Percentiles rank a stretch among this genome's conserved stretches.
Conservation (phyloP, 768 basidiomycete genomes). For the Psilocybe sp. region DNA sequence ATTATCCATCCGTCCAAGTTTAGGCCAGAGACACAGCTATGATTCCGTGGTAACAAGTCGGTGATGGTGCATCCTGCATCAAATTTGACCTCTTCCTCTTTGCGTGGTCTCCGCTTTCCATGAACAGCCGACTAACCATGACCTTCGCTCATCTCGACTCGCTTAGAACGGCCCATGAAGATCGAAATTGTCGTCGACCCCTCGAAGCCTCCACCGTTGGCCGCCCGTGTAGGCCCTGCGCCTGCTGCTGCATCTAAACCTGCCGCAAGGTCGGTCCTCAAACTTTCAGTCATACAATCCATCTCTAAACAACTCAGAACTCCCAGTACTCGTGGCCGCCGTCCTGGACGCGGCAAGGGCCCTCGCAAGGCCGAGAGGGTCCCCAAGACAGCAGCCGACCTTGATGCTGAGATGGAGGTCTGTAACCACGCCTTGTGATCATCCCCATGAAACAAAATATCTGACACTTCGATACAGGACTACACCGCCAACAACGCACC, state of each 20-base stretch:
- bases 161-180: slow-evolving; percentile 93
- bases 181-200: slow-evolving; percentile 97
- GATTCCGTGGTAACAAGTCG: slow-evolving; percentile 35
- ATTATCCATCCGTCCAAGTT: background rate
- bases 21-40: slow-evolving; percentile 37
- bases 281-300: slow-evolving; percentile 10
- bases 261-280: slow-evolving; percentile 1
- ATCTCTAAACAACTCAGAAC: slow-evolving; percentile 16
- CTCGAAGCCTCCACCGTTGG: slow-evolving; percentile 65
- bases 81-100: slow-evolving; percentile 39
- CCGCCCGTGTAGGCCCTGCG: slow-evolving; percentile 82
- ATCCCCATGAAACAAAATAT: background rate
- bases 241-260: slow-evolving; percentile 36
- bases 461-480: slow-evolving; percentile 39
- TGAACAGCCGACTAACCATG: slow-evolving; percentile 48
- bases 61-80: slow-evolving; percentile 25
- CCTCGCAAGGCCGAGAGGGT: slow-evolving; percentile 59
- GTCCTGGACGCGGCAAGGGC: slow-evolving; percentile 38
- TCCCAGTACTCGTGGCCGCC: slow-evolving; percentile 43
- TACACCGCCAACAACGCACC: slow-evolving; percentile 63
- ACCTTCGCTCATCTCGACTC: slow-evolving; percentile 37
- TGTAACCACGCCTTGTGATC: slow-evolving; percentile 6
- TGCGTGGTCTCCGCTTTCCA: slow-evolving; percentile 35
- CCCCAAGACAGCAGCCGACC: slow-evolving; percentile 80
- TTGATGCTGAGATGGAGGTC: slow-evolving; percentile 99